Conservation (phyloP, 768 basidiomycete species). For the Amylocystis lapponica region DNA sequence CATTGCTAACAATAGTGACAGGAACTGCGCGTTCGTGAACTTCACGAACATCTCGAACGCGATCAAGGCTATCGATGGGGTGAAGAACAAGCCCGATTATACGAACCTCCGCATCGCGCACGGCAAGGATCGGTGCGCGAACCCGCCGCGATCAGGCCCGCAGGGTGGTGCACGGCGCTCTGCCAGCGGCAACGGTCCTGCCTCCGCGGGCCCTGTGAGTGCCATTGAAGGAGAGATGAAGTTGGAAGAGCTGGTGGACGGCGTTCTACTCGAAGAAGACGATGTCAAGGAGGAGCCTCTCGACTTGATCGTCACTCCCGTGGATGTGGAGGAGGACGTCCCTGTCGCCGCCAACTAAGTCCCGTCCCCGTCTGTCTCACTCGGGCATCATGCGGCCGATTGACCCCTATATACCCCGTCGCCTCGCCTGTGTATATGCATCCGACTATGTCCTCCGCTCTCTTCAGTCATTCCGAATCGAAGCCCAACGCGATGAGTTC, state of each 20-base stretch:
- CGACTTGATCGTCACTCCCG: slow-evolving; percentile 25
- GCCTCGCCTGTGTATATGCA: slow-evolving; percentile 13
- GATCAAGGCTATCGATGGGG: slow-evolving; percentile 95
- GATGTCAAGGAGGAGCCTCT: slow-evolving; percentile 23
- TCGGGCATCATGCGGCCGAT: neutral
- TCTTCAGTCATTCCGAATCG: slow-evolving; percentile 1
- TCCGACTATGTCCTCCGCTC: neutral
- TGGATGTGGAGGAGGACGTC: slow-evolving; percentile 23
- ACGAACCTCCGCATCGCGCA: slow-evolving; percentile 84
- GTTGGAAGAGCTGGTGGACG: slow-evolving; percentile 17
- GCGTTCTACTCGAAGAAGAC: slow-evolving; percentile 7
- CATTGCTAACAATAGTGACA: slow-evolving; percentile 22
- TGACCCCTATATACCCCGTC: slow-evolving; percentile 16
- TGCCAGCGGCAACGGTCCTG: slow-evolving; percentile 35
- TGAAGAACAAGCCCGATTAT: slow-evolving; percentile 92
- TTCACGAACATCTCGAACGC: slow-evolving; percentile 94
- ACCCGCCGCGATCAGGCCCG: slow-evolving; percentile 80
- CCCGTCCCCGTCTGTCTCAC: neutral
- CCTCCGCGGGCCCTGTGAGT: slow-evolving; percentile 31
- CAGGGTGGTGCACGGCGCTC: slow-evolving; percentile 56
- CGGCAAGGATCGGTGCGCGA: slow-evolving; percentile 94
- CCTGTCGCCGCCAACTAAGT: neutral
- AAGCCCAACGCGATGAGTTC: slow-evolving; percentile 3
- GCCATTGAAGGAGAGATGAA: slow-evolving; percentile 30
- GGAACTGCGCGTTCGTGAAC: slow-evolving; percentile 95